Evolutionary conservation across 2,329 filamentous ascomycete species (phyloP), one percentile per base, ranked within the genome.

Genomic region (Meredithiella fracta): DNA sequence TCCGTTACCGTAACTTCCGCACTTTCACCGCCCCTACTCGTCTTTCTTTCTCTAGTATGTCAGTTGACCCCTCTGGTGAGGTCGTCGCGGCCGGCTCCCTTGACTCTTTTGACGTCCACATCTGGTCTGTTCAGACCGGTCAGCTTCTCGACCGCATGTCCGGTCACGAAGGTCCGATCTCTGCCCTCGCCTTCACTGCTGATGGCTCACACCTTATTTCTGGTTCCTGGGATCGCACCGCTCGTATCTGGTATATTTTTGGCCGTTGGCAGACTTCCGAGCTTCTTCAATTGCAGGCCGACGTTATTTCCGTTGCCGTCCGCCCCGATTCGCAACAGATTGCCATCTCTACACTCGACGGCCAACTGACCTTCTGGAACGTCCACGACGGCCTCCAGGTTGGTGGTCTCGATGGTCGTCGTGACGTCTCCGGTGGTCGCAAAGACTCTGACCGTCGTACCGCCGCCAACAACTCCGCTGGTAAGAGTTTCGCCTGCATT

Each of bases 71-170:
- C 0, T 95, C 89, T 61, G 92, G 92, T 54, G 94, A 98, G 68
- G 86, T 98, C 7, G 86, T 98, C 2, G 94, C 91, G 59, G 92
- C 92, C 8, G 92, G 91, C 1, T 97, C 91, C 1, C 76, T 94
- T 15, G 92, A 98, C 67, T 95, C 90, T 3, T 97, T 96, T 62
- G 91, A 97, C 65, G 87, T 98, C 53, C 90, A 98, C 69, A 86
- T 98, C 60, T 98, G 92, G 92, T 96, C 88, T 3, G 94, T 98
- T 3, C 92, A 98, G 66, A 98, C 91, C 0, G 92, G 92, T 2
- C 92, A 98, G 67, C 74, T 98, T 17, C 79, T 98, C 4, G 92
- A 98, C 66, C 85, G 85, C 61, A 74, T 98, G 23, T 79, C 90
- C 5, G 94, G 92, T 1, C 92, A 98, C 62, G 91, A 98, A 70